Percentiles rank a stretch among this genome's conserved stretches.
phyloP scores from a whole-genome alignment of 495 filamentous ascomycete genomes.

The Penicillium lagena region DNA sequence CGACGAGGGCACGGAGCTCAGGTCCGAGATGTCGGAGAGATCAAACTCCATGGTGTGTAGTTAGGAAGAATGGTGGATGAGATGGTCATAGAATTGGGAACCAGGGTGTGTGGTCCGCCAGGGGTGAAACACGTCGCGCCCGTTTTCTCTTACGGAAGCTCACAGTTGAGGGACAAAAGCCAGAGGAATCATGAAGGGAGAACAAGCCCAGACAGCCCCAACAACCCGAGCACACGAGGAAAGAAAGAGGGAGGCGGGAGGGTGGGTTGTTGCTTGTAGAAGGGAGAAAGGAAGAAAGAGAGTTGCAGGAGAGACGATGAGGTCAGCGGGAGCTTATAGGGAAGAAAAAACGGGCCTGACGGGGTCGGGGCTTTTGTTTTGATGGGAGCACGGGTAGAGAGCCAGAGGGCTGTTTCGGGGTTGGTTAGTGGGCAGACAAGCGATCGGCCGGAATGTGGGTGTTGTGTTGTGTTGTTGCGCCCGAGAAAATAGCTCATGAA shows the following conservation, averaged over 20 bases:
- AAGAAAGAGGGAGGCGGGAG: not conserved
- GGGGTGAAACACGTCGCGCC: not conserved
- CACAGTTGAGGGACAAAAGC: too few species aligned
- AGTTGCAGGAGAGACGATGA: conserved; percentile 20
- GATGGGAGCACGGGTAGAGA: not conserved
- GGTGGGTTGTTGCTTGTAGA: not conserved
- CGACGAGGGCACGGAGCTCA: conserved; percentile 51
- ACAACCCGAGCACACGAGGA: too few species aligned
- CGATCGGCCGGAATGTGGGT: too few species aligned
- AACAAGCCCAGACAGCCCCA: too few species aligned
- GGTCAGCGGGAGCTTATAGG: conserved; percentile 22
- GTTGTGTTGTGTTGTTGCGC: too few species aligned
- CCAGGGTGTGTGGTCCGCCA: not conserved
- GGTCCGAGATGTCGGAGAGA: conserved; percentile 45
- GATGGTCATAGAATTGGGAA: not conserved
- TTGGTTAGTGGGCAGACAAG: too few species aligned
- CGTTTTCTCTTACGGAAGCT: too few species aligned
- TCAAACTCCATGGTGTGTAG: conserved; percentile 31
- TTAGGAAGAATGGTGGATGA: conserved; percentile 2
- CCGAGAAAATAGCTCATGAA: too few species aligned
- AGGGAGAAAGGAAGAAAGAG: conserved; percentile 10
- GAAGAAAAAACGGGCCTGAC: not conserved
- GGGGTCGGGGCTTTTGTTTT: not conserved
- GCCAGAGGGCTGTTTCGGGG: not conserved
- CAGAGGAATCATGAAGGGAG: too few species aligned